A percentile compares a stretch with the other conserved stretches of the same genome.
phyloP scores from a whole-genome alignment of 2,329 filamentous ascomycete species.

The Scleromitrula shiraiana region DNA sequence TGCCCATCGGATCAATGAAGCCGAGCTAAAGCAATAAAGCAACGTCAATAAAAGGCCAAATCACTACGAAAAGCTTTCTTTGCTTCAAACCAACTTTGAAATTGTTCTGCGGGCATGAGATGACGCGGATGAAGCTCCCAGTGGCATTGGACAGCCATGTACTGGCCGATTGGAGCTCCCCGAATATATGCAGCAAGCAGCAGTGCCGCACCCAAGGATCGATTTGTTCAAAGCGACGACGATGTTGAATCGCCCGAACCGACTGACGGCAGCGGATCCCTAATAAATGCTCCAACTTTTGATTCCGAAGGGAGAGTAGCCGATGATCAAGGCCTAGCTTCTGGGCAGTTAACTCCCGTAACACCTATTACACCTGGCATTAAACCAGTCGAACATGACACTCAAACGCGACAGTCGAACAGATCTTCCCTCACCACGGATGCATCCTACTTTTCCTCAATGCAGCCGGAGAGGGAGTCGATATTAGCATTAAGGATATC shows the following conservation, averaged over 20 bases:
- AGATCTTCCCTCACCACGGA: constrained; percentile 14
- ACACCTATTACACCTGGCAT: constrained; percentile 52
- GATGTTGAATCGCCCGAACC: constrained; percentile 40
- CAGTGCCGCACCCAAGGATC: constrained; percentile 45
- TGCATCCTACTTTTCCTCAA: constrained; percentile 9
- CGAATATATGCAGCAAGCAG: constrained; percentile 74
- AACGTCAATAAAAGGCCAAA: not conserved
- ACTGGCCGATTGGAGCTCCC: constrained; percentile 83
- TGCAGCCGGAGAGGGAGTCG: constrained; percentile 42
- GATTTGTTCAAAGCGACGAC: constrained; percentile 50
- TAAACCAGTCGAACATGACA: constrained; percentile 50
- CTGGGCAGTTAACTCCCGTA: constrained; percentile 37
- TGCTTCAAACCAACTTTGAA: constrained; percentile 14
- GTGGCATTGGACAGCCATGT: constrained; percentile 52
- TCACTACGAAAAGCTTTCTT: constrained; percentile 9
- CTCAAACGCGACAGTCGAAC: constrained; percentile 23
- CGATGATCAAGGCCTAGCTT: constrained; percentile 17
- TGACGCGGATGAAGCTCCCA: constrained; percentile 28
- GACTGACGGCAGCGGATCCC: constrained; percentile 30
- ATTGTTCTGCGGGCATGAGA: constrained; percentile 27
- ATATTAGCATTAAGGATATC: constrained; percentile 71
- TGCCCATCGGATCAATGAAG: not conserved
- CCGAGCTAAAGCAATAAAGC: not conserved
- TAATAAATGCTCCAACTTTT: constrained; percentile 23
- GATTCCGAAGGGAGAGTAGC: constrained; percentile 21